Evolutionary conservation across 768 basidiomycete genomes (phyloP).

Genomic region (Ramaria sp.): DNA sequence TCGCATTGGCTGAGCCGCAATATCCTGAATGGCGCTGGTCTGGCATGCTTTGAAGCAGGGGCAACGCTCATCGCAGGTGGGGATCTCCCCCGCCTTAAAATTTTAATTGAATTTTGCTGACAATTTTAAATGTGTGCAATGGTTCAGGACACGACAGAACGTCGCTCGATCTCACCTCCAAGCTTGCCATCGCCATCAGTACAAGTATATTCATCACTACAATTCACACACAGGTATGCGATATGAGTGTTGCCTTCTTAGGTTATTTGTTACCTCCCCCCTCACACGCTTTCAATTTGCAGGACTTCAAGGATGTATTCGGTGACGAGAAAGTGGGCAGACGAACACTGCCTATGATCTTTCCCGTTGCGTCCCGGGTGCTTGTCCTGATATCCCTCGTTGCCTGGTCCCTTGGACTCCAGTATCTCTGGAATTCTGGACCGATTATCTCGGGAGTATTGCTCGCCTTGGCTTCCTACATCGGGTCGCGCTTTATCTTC

Average conservation of each 20-base stretch:
- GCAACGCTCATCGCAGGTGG: constrained; percentile 28
- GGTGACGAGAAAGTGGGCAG: constrained; percentile 31
- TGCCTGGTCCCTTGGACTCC: constrained; percentile 9
- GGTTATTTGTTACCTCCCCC: constrained; percentile 3
- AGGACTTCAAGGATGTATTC: constrained; percentile 36
- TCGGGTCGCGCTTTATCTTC: constrained; percentile 20
- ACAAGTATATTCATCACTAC: constrained; percentile 32
- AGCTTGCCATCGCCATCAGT: constrained; percentile 23
- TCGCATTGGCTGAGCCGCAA: constrained; percentile 29
- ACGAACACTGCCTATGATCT: constrained; percentile 32
- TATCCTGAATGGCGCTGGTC: constrained; percentile 25
- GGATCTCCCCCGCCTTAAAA: constrained; percentile 8
- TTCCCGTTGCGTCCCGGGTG: constrained; percentile 19
- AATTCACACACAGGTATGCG: constrained; percentile 23
- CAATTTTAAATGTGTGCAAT: too few relatives aligned
- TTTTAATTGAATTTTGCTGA: too few relatives aligned
- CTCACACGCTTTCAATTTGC: constrained; percentile 10
- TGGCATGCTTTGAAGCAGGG: constrained; percentile 27
- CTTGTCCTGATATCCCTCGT: constrained; percentile 3
- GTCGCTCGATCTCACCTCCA: neutral
- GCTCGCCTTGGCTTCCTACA: constrained; percentile 19
- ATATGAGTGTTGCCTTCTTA: neutral
- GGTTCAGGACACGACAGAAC: neutral
- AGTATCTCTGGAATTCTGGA: constrained; percentile 6
- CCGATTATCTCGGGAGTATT: neutral